These are phyloP conservation scores for Globomyces sp. DNA, from an alignment of 371 early-diverging fungal genomes.

Conservation along the genomic window DNA sequence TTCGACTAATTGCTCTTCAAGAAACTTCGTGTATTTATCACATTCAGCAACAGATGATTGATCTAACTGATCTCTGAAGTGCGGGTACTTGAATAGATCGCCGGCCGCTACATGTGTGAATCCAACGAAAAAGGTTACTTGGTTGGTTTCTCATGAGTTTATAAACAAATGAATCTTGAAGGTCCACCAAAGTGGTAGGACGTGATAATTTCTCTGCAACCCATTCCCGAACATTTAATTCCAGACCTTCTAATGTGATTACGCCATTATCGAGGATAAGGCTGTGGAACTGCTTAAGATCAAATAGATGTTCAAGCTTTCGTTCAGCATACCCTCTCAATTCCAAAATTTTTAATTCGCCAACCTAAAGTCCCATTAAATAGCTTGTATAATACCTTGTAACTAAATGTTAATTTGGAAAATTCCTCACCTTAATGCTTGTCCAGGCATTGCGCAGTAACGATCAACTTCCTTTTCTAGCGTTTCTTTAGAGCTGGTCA, in stretches of 20 bases:
- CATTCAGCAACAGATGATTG: too few species aligned
- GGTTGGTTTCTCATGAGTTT: background rate
- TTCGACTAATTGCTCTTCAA: too few species aligned
- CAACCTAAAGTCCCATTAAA: constrained; percentile 41
- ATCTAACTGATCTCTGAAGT: constrained; percentile 11
- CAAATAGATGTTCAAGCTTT: constrained; percentile 34
- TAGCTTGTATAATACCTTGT: too few species aligned
- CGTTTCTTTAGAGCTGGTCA: constrained; percentile 28
- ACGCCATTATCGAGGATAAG: constrained; percentile 27
- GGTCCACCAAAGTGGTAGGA: background rate
- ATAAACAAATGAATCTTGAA: constrained; percentile 7
- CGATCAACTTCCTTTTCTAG: constrained; percentile 33
- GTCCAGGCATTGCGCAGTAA: constrained; percentile 41
- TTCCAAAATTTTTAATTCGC: constrained; percentile 43
- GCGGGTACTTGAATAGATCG: constrained; percentile 5
- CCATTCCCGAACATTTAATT: constrained; percentile 28
- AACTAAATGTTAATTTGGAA: too few species aligned
- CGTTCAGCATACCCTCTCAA: constrained; percentile 31
- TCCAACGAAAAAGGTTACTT: constrained; percentile 1
- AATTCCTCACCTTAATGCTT: constrained; percentile 42
- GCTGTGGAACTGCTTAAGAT: constrained; percentile 35
- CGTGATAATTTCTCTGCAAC: constrained; percentile 12
- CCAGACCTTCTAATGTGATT: constrained; percentile 31
- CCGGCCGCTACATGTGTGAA: constrained; percentile 1
- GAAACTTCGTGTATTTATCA: too few species aligned